A percentile compares a stretch with the other conserved stretches of the same genome.
phyloP scores from a whole-genome alignment of 495 filamentous ascomycete species.

The Parathielavia hyrcaniae region DNA sequence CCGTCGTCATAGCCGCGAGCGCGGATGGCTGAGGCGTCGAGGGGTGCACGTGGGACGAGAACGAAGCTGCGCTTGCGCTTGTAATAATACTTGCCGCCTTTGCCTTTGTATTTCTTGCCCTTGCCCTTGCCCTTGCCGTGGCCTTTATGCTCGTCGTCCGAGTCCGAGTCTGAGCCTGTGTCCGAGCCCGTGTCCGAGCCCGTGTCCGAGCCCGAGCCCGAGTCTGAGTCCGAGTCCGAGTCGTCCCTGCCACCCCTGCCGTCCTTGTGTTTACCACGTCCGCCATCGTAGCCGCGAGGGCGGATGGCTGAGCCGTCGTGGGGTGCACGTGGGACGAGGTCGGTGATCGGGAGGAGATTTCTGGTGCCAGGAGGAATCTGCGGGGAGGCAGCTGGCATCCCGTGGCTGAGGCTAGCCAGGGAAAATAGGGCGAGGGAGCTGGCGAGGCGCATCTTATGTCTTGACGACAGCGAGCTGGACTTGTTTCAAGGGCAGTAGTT shows the following conservation, averaged over 20 bases:
- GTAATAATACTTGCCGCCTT: neutral
- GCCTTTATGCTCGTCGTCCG: neutral
- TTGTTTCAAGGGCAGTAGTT: neutral
- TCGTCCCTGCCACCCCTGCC: no score
- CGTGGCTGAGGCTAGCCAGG: slow-evolving; percentile 12
- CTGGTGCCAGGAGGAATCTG: neutral
- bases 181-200: no score
- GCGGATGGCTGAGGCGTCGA: neutral
- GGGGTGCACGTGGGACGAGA: neutral
- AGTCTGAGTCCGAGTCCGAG: no score
- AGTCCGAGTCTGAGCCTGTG: no score
- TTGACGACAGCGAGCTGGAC: neutral
- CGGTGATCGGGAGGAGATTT: neutral
- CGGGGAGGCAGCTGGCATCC: neutral
- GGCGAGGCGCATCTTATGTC: slow-evolving; percentile 15
- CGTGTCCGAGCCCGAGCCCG: no score
- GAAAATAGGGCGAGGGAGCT: slow-evolving; percentile 13
- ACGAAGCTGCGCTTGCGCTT: neutral
- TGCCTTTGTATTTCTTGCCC: neutral
- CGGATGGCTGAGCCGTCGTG: neutral
- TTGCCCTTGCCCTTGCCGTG: neutral
- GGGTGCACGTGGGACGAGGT: neutral
- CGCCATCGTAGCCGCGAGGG: neutral
- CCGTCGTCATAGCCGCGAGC: neutral
- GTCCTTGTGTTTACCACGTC: no score